phyloP scores from a whole-genome alignment of 306 rosid genomes.

The Trichosanthes truncata region DNA sequence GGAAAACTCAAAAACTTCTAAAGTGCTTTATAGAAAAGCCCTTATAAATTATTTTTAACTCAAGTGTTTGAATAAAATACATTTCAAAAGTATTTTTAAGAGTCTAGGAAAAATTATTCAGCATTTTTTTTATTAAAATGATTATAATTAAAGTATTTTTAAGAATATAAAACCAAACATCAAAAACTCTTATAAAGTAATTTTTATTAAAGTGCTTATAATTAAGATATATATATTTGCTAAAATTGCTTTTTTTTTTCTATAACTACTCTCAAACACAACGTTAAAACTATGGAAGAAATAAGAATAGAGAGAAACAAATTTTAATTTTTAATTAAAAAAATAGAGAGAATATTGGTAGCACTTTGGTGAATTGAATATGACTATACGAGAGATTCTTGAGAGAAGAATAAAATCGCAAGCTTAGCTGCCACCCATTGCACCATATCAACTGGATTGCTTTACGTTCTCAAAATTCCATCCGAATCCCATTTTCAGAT shows the following conservation, averaged over 20 bases:
- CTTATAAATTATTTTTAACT: no score
- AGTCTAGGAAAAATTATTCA: background rate
- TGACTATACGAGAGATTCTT: background rate
- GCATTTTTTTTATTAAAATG: background rate
- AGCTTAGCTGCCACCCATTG: constrained; percentile 1
- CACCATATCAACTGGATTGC: background rate
- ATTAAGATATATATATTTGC: no score
- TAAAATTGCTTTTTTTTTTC: no score
- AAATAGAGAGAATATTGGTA: background rate
- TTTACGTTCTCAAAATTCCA: background rate
- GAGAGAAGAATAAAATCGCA: background rate
- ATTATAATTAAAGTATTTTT: background rate
- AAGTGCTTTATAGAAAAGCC: no score
- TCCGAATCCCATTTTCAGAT: background rate
- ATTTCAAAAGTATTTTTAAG: background rate
- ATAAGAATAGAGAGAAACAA: background rate
- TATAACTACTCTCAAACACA: background rate
- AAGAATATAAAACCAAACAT: background rate
- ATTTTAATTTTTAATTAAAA: background rate
- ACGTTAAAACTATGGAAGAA: background rate
- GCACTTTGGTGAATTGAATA: background rate
- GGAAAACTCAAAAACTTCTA: no score
- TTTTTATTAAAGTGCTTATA: no score
- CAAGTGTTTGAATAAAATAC: no score
- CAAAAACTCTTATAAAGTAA: background rate